Base-by-base conservation (phyloP, 306 rosid species). In the Canavalia ensiformis region DNA sequence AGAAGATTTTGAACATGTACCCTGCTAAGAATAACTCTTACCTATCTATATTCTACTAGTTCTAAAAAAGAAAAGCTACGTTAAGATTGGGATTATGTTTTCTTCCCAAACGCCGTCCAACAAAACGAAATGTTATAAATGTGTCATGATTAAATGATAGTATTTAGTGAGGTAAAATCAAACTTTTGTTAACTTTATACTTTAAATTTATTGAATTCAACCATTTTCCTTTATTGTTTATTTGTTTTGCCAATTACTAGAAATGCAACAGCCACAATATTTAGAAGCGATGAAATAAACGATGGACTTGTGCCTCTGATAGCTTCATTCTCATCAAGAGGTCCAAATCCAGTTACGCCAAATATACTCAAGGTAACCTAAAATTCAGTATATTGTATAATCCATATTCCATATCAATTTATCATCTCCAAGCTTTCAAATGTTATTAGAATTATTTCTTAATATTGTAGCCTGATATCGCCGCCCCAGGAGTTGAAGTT, bases 321-420 rank as follows among this genome's bases (percentile, higher is more conserved):
- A 2, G 84, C 71, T 8, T 5, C 78, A 0, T 88, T 79, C 60
- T 91, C 97, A n/a, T 86, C 96, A 0, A 87, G 92, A 62, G 96
- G 97, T 51, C 94, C 94, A 5, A 90, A 79, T 60, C 88, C 79
- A 33, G 0, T 25, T 49, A 75, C 86, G 0, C 85, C 81, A 6
- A 77, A 86, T 59, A 83, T 82, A 76, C 94, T 90, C n/a, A 88
- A 88, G 89, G 90, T 90, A 74, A 51, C 33, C 1, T 0, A 56
- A 0, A 0, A 1, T 0, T 0, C 25, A 18, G 25, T 18, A 18
- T 18, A 18, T 18, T 18, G 25, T 18, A 18, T 18, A 18, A 18
- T 30, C 3, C 3, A 57, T 3, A 45, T 28, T 13, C 3, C 73
- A 5, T 31, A 28, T 39, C 33, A 65, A 77, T 37, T 49, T 64